These are phyloP conservation scores for Cyclostephanos invisitatus DNA, from an alignment of 108 stramenopile species.

Conservation along the genomic window DNA sequence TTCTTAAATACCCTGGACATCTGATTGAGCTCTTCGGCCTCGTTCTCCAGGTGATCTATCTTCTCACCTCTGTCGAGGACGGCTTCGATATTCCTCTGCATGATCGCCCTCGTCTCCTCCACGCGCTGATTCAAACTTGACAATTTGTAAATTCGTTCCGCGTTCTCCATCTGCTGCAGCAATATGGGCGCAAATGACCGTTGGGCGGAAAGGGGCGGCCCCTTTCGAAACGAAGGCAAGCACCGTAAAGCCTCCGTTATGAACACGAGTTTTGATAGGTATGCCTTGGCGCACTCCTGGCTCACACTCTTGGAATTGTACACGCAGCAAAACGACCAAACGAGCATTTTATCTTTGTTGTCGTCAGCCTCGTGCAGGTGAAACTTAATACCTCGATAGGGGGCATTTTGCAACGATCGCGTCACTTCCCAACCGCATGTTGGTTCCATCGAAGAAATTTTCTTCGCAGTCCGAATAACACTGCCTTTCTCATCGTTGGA, in stretches of 20 bases:
- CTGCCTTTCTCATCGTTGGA: conserved; percentile 45
- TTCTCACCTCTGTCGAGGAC: conserved; percentile 60
- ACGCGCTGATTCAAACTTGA: conserved; percentile 54
- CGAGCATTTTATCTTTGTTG: conserved; percentile 19
- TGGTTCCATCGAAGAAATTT: conserved; percentile 53
- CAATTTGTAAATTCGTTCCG: conserved; percentile 49
- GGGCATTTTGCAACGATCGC: conserved; percentile 15
- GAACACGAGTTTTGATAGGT: conserved; percentile 65
- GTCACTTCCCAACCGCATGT: conserved; percentile 72
- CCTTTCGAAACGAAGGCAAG: conserved; percentile 53
- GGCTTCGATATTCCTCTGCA: conserved; percentile 62
- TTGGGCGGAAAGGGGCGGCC: conserved; percentile 52
- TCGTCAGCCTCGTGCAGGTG: conserved; percentile 54
- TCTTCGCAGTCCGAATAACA: conserved; percentile 50
- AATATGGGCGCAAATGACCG: conserved; percentile 66
- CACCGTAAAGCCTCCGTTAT: conserved; percentile 60
- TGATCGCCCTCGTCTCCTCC: conserved; percentile 57
- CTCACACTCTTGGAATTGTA: conserved; percentile 45
- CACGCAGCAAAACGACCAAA: conserved; percentile 69
- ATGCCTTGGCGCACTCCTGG: conserved; percentile 49
- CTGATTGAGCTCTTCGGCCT: conserved; percentile 41
- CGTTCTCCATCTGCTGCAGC: conserved; percentile 69
- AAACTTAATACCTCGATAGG: conserved; percentile 58
- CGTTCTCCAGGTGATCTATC: conserved; percentile 51
- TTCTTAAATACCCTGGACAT: conserved; percentile 70